These are phyloP conservation scores for Claviceps fusiformis DNA, from an alignment of 2,329 filamentous ascomycete species.

Conservation along the genomic window DNA sequence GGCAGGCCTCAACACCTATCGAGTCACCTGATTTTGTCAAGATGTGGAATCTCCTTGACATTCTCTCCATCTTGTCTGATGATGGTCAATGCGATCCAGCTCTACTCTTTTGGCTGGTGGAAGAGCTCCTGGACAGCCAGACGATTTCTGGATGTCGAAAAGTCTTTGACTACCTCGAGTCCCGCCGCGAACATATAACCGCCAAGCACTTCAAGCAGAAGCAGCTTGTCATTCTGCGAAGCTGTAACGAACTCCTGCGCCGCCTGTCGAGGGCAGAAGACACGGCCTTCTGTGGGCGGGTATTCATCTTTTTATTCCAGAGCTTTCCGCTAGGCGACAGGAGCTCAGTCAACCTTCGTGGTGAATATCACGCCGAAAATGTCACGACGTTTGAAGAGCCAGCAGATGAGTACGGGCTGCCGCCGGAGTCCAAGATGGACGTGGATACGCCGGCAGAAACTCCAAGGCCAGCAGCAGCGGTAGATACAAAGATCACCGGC, in stretches of 20 bases:
- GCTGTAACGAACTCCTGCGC: constrained; percentile 89
- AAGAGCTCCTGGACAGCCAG: constrained; percentile 91
- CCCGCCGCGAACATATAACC: constrained; percentile 76
- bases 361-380: constrained; percentile 94
- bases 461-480: constrained; percentile 12
- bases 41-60: constrained; percentile 88
- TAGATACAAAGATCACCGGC: constrained; percentile 5
- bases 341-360: constrained; percentile 90
- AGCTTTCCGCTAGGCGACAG: constrained; percentile 94
- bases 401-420: constrained; percentile 15
- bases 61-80: constrained; percentile 79
- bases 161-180: constrained; percentile 92
- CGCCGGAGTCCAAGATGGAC: constrained; percentile 38
- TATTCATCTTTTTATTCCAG: constrained; percentile 98
- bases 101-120: constrained; percentile 77
- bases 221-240: constrained; percentile 76
- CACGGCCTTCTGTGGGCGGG: constrained; percentile 89
- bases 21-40: constrained; percentile 64
- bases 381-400: constrained; percentile 62
- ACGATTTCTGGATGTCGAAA: constrained; percentile 82
- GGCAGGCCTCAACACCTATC: constrained; percentile 60
- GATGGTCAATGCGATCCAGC: constrained; percentile 64
- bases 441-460: constrained; percentile 39
- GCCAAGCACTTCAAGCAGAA: constrained; percentile 71
- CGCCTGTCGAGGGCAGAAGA: constrained; percentile 91